phyloP scores from a whole-genome alignment of 495 filamentous ascomycete species.

The Penicillium samsonianum region DNA sequence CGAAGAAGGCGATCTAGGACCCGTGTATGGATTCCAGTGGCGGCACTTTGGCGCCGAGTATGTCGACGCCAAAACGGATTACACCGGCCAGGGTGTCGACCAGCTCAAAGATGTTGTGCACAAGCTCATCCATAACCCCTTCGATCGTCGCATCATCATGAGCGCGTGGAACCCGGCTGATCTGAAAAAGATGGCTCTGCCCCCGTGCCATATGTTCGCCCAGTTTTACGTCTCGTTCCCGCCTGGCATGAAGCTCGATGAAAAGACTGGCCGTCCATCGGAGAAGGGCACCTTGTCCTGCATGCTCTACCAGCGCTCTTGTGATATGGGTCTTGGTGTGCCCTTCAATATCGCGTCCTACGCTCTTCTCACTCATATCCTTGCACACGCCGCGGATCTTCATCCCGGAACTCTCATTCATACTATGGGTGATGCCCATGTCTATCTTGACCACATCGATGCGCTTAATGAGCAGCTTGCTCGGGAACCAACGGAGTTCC shows the following conservation, averaged over 20 bases:
- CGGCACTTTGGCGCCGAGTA: conserved; percentile 95
- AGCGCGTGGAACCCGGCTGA: conserved; percentile 92
- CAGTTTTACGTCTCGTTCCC: conserved; percentile 95
- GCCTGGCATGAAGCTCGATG: conserved; percentile 34
- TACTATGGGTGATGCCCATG: conserved; percentile 94
- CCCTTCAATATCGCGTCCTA: conserved; percentile 98
- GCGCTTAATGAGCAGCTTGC: conserved; percentile 77
- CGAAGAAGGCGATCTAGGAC: conserved; percentile 84
- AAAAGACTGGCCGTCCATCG: conserved; percentile 37
- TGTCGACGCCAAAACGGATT: conserved; percentile 74
- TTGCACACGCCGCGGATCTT: conserved; percentile 82
- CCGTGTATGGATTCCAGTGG: conserved; percentile 99
- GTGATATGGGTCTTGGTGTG: conserved; percentile 96
- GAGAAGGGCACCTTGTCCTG: conserved; percentile 71
- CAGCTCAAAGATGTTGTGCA: conserved; percentile 84
- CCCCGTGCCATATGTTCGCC: conserved; percentile 98
- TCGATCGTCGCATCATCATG: conserved; percentile 86
- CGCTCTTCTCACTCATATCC: conserved; percentile 88
- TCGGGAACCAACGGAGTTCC: conserved; percentile 80
- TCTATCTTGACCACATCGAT: conserved; percentile 91
- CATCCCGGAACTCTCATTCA: conserved; percentile 83
- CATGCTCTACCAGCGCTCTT: conserved; percentile 88
- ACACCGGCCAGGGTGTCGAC: conserved; percentile 85
- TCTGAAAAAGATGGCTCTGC: conserved; percentile 85
- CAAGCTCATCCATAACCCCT: conserved; percentile 78